phyloP scores from a whole-genome alignment of 73 alveolate genomes.

The Blepharisma japonicum region DNA sequence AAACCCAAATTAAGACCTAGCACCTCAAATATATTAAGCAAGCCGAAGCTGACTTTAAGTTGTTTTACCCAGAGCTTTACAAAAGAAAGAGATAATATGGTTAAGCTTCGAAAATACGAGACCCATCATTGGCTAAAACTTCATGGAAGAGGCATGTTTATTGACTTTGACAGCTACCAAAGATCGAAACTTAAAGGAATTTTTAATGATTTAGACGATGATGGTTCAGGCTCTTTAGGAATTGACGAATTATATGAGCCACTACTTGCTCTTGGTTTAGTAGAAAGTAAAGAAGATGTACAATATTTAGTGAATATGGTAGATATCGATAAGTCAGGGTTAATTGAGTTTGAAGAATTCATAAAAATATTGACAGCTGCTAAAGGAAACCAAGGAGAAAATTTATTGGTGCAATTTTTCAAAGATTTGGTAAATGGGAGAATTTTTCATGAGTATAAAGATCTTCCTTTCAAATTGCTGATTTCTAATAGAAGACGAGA shows the following conservation, averaged over 20 bases:
- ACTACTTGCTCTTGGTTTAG: constrained; percentile 27
- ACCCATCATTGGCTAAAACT: constrained; percentile 12
- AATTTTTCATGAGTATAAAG: neutral
- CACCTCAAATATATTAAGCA: too few species aligned
- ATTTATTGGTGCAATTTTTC: constrained; percentile 1
- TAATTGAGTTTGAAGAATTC: constrained; percentile 31
- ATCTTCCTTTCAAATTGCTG: constrained; percentile 14
- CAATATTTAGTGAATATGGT: neutral
- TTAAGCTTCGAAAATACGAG: constrained; percentile 5
- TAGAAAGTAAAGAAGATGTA: constrained; percentile 30
- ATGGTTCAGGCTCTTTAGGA: constrained; percentile 31
- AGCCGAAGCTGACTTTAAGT: too few species aligned
- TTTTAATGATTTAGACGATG: constrained; percentile 22
- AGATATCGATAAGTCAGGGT: constrained; percentile 26
- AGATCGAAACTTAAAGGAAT: constrained; percentile 13
- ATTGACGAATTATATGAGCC: constrained; percentile 31
- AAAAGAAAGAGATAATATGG: too few species aligned
- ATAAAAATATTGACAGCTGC: neutral
- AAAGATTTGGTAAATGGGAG: constrained; percentile 18
- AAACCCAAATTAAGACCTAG: too few species aligned
- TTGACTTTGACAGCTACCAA: constrained; percentile 6
- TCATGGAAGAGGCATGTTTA: constrained; percentile 21
- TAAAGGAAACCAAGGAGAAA: neutral
- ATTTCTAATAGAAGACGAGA: constrained; percentile 22
- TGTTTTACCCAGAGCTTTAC: too few species aligned